phyloP scores from a whole-genome alignment of 78 protist genomes.

The Polysphondylium violaceum region DNA sequence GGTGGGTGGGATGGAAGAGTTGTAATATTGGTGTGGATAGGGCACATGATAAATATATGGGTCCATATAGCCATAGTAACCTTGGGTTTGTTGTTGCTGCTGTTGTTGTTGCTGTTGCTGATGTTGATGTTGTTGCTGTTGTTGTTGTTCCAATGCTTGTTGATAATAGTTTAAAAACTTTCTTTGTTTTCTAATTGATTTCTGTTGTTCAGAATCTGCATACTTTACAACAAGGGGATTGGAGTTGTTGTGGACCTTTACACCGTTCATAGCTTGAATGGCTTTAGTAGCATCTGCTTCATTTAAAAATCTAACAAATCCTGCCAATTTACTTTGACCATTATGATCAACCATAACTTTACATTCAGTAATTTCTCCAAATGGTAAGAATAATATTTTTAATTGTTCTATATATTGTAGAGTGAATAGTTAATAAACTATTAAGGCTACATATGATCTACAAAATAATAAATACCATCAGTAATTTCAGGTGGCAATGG shows the following conservation, averaged over 20 bases:
- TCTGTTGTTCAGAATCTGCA: constrained; percentile 74
- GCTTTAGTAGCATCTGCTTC: constrained; percentile 63
- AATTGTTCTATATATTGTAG: constrained; percentile 22
- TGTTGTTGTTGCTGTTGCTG: not conserved
- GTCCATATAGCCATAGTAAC: not conserved
- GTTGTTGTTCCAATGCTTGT: not conserved
- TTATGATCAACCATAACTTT: constrained; percentile 72
- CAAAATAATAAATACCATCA: constrained; percentile 32
- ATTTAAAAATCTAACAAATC: constrained; percentile 68
- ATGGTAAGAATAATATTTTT: constrained; percentile 47
- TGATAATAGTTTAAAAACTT: constrained; percentile 14
- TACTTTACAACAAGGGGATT: constrained; percentile 72
- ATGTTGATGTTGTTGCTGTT: not conserved
- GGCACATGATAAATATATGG: not conserved
- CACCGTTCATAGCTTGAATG: constrained; percentile 50
- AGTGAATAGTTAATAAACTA: not conserved
- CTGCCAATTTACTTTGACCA: constrained; percentile 74
- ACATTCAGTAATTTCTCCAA: constrained; percentile 59
- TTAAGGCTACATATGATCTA: not conserved
- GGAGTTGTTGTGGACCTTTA: not conserved
- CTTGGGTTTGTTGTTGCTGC: not conserved
- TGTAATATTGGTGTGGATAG: not conserved
- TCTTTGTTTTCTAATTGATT: constrained; percentile 66
- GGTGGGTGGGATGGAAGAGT: not conserved
- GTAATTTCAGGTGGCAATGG: constrained; percentile 55